Evolutionary conservation across 768 basidiomycete species (phyloP).

Genomic region (Amanita phalloides): DNA sequence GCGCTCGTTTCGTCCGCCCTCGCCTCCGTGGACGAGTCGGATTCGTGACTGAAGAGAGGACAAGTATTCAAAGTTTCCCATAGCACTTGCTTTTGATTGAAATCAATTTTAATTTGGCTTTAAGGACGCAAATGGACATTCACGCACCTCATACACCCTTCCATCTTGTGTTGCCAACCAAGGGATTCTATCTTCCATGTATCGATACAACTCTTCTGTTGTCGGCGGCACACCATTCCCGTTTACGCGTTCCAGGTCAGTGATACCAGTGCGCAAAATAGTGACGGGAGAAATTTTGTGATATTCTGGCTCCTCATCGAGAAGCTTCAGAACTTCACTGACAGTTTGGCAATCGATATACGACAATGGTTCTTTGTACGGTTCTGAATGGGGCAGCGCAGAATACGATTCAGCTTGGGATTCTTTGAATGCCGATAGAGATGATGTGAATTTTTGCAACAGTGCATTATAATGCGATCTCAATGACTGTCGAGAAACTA

Average conservation of each 20-base stretch:
- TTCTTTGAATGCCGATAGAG: slow-evolving; percentile 44
- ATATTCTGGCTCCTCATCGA: slow-evolving; percentile 17
- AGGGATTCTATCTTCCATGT: slow-evolving; percentile 45
- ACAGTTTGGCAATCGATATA: slow-evolving; percentile 38
- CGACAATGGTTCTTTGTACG: slow-evolving; percentile 32
- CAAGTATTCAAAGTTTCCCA: slow-evolving; percentile 52
- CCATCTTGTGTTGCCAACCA: slow-evolving; percentile 49
- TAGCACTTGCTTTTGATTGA: slow-evolving; percentile 29
- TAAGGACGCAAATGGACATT: background rate
- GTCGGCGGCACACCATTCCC: slow-evolving; percentile 26
- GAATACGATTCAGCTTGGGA: slow-evolving; percentile 44
- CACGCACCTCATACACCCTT: slow-evolving; percentile 40
- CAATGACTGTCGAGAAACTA: slow-evolving; percentile 50
- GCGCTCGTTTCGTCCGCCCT: slow-evolving; percentile 10
- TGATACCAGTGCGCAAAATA: slow-evolving; percentile 52
- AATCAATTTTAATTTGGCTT: background rate
- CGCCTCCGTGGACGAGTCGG: slow-evolving; percentile 9
- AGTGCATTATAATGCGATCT: slow-evolving; percentile 49
- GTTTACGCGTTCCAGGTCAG: slow-evolving; percentile 31
- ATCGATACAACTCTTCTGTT: slow-evolving; percentile 48
- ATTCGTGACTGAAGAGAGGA: slow-evolving; percentile 31
- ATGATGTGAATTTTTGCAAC: slow-evolving; percentile 40
- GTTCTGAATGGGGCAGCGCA: slow-evolving; percentile 43
- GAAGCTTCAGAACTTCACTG: slow-evolving; percentile 25
- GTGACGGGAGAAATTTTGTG: slow-evolving; percentile 36